These are phyloP conservation scores for Arxiozyma telluris DNA, from an alignment of 1,139 yeast species.

Conservation along the genomic window DNA sequence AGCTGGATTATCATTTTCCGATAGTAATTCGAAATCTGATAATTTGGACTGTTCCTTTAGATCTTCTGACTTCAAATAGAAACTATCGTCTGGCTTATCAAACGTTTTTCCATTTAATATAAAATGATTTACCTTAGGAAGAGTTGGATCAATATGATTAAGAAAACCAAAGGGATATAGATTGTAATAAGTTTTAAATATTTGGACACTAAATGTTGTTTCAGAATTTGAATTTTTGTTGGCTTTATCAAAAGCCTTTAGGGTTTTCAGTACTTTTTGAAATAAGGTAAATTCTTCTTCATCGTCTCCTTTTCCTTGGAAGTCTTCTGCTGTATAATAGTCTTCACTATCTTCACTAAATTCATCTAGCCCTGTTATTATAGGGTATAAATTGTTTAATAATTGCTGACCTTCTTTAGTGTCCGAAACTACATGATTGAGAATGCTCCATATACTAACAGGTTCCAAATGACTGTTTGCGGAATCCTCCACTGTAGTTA, in stretches of 20 bases:
- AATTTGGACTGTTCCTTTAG: slow-evolving; percentile 17
- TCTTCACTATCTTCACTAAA: background rate
- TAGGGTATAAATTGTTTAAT: slow-evolving; percentile 13
- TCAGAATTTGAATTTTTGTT: background rate
- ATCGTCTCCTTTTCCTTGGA: slow-evolving; percentile 1
- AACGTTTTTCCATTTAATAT: slow-evolving; percentile 20
- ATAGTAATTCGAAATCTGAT: slow-evolving; percentile 10
- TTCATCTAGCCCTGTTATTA: background rate
- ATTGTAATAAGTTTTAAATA: slow-evolving; percentile 11
- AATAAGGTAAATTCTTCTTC: background rate
- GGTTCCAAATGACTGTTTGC: slow-evolving; percentile 2
- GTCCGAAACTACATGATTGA: slow-evolving; percentile 6
- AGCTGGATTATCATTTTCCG: slow-evolving; percentile 9
- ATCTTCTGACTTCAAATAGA: slow-evolving; percentile 26
- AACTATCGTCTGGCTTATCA: slow-evolving; percentile 23
- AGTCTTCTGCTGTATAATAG: background rate
- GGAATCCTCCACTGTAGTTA: background rate
- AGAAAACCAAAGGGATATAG: slow-evolving; percentile 20
- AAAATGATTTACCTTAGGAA: slow-evolving; percentile 12
- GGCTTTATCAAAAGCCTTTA: background rate
- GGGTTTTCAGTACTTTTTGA: background rate
- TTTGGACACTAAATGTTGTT: slow-evolving; percentile 7
- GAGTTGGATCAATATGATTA: slow-evolving; percentile 6
- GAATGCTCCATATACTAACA: slow-evolving; percentile 11
- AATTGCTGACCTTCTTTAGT: background rate